Conservation (phyloP, 805 yeast species). For the Metschnikowia corniflorae region DNA sequence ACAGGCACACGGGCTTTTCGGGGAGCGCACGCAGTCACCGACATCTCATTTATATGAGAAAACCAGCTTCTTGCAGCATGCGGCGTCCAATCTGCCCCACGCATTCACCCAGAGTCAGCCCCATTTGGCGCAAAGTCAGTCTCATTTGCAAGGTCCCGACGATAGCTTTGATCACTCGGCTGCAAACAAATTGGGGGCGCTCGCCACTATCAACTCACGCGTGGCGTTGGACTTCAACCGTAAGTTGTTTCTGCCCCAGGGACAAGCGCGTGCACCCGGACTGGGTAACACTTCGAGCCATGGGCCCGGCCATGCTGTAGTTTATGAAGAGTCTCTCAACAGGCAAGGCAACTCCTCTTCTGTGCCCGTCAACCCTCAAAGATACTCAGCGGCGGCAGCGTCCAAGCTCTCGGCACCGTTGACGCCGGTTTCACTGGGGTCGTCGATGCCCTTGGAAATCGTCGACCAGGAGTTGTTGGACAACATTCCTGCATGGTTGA, state of each 20-base stretch:
- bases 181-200: conserved; percentile 61
- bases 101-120: conserved; percentile 5
- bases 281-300: not conserved
- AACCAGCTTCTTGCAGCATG: conserved; percentile 40
- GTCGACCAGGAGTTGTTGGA: conserved; percentile 47
- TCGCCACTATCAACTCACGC: conserved; percentile 59
- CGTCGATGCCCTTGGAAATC: conserved; percentile 42
- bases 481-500: conserved; percentile 91
- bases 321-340: conserved; percentile 36
- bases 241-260: conserved; percentile 18
- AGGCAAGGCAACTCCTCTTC: conserved; percentile 35
- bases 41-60: conserved; percentile 42
- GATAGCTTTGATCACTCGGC: conserved; percentile 29
- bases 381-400: conserved; percentile 7
- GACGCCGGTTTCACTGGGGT: conserved; percentile 7
- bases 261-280: not conserved
- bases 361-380: conserved; percentile 25
- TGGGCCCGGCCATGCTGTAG: conserved; percentile 7
- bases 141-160: conserved; percentile 1
- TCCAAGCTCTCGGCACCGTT: conserved; percentile 2
- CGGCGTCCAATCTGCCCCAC: conserved; percentile 21
- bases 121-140: not conserved
- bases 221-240: conserved; percentile 44
- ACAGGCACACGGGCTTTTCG: conserved; percentile 5
- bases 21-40: conserved; percentile 38